Evolutionary conservation across 257 asterid species (phyloP), one percentile per base, ranked within the genome.

Genomic region (Solanum sparsipilum): DNA sequence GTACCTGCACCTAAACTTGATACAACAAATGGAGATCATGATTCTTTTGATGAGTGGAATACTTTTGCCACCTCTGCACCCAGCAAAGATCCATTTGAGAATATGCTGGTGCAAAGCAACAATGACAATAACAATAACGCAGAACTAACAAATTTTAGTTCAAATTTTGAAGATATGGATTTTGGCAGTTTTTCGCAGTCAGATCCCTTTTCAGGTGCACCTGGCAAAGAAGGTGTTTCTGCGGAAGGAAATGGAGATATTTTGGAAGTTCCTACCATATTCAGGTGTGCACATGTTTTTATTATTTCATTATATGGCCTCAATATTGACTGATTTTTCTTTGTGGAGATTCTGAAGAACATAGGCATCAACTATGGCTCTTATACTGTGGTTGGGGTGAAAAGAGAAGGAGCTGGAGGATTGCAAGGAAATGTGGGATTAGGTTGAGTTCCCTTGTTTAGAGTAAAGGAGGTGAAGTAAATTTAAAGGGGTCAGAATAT

Each of bases 121-220:
- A 81, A 29, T 29, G 41, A 81, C 70, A 29, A 20, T 81, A 46
- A 48, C 3, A 46, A 31, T 29, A 29, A 18, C 1, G 5, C 68
- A 29, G 85, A 46, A 48, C 85, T 46, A 46, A 48, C 70, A 81
- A 5, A 81, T 81, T 81, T 92, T 82, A 87, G 92, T 88, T 92
- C 90, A 7, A 87, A 87, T 88, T 72, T 89, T 83, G 91, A 88
- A 74, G 93, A 85, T 68, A 89, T 90, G 91, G 93, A 92, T 78
- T 89, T 92, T 27, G 89, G 93, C 86, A 85, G 93, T 88, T 91
- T 90, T 91, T 73, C 93, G 27, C 93, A 90, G 88, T 87, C 95
- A 41, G 88, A 90, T 89, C 90, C 88, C 52, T 91, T 91, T 89
- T 86, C 93, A 39, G 87, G 90, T 71, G 86, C 92, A 72, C 86